Conservation (phyloP, 108 stramenopile species). For the Cyclotella kingstonii region DNA sequence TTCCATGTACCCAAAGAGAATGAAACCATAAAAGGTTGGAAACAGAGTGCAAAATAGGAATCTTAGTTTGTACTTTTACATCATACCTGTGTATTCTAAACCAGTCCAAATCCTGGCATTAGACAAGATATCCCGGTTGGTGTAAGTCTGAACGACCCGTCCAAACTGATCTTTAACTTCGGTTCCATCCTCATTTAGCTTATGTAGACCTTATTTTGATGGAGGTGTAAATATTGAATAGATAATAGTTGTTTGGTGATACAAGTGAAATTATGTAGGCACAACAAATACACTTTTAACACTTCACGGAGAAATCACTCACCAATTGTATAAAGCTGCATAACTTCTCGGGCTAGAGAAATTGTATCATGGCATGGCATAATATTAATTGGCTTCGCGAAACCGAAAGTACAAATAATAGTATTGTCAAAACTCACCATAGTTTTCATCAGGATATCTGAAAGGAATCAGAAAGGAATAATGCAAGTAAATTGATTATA, state of each 20-base stretch:
- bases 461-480: neutral
- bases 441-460: slow-evolving; percentile 25
- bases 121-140: slow-evolving; percentile 33
- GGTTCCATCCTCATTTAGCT: slow-evolving; percentile 50
- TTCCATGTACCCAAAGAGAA: neutral
- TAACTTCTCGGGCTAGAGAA: slow-evolving; percentile 17
- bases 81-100: slow-evolving; percentile 1
- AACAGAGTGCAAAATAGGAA: neutral
- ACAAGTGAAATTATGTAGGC: no score
- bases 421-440: slow-evolving; percentile 3
- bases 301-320: no score
- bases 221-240: no score
- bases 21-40: neutral
- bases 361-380: neutral
- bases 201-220: slow-evolving; percentile 23
- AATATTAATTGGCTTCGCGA: neutral
- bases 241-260: no score
- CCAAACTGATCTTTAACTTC: slow-evolving; percentile 15
- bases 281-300: no score
- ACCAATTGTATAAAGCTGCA: slow-evolving; percentile 52
- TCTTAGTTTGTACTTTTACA: neutral
- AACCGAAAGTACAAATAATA: neutral
- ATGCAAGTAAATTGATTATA: neutral
- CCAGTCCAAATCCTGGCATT: slow-evolving; percentile 53
- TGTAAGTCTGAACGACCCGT: slow-evolving; percentile 22